Percentiles rank a stretch among this genome's conserved stretches.
Evolutionary conservation across 306 rosid species (phyloP).

Genomic region (Trichosanthes truncata): DNA sequence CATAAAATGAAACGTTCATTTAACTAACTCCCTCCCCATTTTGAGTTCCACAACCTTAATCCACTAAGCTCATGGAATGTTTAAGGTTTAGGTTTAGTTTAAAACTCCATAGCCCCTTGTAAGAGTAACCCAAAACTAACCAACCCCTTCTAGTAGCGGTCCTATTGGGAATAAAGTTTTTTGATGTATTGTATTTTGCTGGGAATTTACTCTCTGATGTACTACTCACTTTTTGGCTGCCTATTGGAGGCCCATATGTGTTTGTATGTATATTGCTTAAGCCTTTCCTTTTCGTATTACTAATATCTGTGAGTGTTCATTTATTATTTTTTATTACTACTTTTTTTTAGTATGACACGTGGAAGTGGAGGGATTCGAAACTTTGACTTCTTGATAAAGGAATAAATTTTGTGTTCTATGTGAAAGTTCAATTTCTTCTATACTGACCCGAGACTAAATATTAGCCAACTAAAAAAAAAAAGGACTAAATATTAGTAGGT

Average conservation of each 20-base stretch:
- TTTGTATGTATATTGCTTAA: not conserved
- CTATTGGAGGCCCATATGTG: not conserved
- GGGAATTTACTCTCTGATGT: not conserved
- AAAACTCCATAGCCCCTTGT: not conserved
- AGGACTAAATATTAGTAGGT: no score
- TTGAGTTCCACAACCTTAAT: not conserved
- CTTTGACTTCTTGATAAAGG: no score
- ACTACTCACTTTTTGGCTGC: not conserved
- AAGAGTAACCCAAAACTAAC: not conserved
- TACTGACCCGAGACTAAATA: no score
- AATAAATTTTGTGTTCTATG: no score
- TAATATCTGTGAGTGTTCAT: not conserved
- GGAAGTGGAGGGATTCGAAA: no score
- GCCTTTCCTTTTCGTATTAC: not conserved
- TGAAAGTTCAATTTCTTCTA: no score
- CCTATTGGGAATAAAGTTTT: not conserved
- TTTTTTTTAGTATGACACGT: no score
- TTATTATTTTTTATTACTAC: not conserved
- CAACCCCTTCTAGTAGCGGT: not conserved
- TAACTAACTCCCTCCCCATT: not conserved
- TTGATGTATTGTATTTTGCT: not conserved
- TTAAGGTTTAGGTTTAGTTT: not conserved
- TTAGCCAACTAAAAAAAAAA: no score
- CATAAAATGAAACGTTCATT: slow-evolving; percentile 20
- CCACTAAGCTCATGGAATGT: not conserved